A percentile compares a stretch with the other conserved stretches of the same genome.
These are phyloP conservation scores for Canavalia gladiata DNA, from an alignment of 306 rosid species.

Conservation along the genomic window DNA sequence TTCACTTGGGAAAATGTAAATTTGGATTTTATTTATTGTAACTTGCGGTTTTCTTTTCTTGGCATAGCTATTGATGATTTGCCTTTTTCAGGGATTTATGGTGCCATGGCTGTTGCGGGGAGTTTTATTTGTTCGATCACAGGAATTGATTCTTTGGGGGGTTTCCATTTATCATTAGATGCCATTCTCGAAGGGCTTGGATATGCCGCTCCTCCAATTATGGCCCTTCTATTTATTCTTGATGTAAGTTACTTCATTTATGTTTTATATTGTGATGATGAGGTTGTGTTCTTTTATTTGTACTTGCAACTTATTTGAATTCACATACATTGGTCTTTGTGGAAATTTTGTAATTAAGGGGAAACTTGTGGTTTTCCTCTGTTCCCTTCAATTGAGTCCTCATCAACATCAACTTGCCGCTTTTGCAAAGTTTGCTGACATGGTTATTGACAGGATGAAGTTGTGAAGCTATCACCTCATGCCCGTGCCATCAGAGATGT, in stretches of 20 bases:
- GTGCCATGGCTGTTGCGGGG: slow-evolving; percentile 95
- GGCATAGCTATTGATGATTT: slow-evolving; percentile 2
- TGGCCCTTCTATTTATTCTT: slow-evolving; percentile 94
- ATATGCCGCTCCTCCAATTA: slow-evolving; percentile 92
- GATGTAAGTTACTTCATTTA: slow-evolving; percentile 63
- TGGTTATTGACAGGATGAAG: slow-evolving; percentile 77
- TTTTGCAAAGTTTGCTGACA: slow-evolving; percentile 1
- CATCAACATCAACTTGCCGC: slow-evolving; percentile 8
- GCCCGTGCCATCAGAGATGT: slow-evolving; percentile 99
- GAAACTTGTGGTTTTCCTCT: slow-evolving; percentile 3
- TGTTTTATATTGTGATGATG: not conserved
- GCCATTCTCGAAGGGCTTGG: slow-evolving; percentile 90
- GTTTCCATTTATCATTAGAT: slow-evolving; percentile 83
- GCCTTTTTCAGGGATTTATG: slow-evolving; percentile 76
- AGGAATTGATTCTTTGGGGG: slow-evolving; percentile 87
- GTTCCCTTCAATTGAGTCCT: slow-evolving; percentile 21
- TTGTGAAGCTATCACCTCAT: slow-evolving; percentile 94
- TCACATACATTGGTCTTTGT: not conserved
- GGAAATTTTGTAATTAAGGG: not conserved
- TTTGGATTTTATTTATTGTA: slow-evolving; percentile 12
- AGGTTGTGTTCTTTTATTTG: slow-evolving; percentile 1
- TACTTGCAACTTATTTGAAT: not conserved
- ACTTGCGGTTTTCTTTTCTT: slow-evolving; percentile 26
- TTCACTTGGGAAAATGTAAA: not conserved
- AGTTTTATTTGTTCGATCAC: slow-evolving; percentile 85